Evolutionary conservation across 352 stramenopile genomes (phyloP), one percentile per base, ranked within the genome.

Genomic region (Plasmopara halstedii): DNA sequence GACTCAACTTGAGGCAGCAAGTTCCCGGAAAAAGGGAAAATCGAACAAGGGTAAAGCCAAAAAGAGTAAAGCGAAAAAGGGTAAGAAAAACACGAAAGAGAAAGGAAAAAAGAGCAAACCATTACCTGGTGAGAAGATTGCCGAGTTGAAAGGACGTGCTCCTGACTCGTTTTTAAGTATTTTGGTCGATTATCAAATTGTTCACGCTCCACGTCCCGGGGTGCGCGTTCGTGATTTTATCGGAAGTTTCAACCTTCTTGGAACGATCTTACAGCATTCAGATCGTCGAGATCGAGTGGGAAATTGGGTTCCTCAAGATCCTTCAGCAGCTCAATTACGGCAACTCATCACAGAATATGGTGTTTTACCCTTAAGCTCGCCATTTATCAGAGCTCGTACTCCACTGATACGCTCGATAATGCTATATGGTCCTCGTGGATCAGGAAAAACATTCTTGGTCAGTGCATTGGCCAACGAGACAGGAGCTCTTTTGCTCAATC

Each of bases 371-470:
- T 64, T 97, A 18, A 86, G 85, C 7, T 88, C 79, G 6, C 33
- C 66, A 14, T 61, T 79, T 41, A 70, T 97, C 20, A 82, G 83
- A 49, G 51, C 65, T n/a, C 76, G 74, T 21, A 79, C 88, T 5
- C 70, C 73, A 14, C 45, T 78, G 14, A 67, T 97, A 11, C 86
- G 81, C 25, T 96, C 92, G 13, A 77, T 98, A 44, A 70, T 99
- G 50, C 68, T 99, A 8, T 98, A 97, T 51, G 95, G 95, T 0
- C 92, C 92, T 21, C 69, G 73, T 35, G 89, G 92, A 18, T 73
- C 74, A 0, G 93, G 92, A 21, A 98, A 98, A 66, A 98, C 92
- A 5, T 88, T 96, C 66, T 74, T 97, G 50, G 86, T 89, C 36
- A 78, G 93, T 53, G 88, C 88, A 11, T 70, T 98, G 15, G 95